Evolutionary conservation across 306 rosid species (phyloP).

Genomic region (Potentilla sterilis): DNA sequence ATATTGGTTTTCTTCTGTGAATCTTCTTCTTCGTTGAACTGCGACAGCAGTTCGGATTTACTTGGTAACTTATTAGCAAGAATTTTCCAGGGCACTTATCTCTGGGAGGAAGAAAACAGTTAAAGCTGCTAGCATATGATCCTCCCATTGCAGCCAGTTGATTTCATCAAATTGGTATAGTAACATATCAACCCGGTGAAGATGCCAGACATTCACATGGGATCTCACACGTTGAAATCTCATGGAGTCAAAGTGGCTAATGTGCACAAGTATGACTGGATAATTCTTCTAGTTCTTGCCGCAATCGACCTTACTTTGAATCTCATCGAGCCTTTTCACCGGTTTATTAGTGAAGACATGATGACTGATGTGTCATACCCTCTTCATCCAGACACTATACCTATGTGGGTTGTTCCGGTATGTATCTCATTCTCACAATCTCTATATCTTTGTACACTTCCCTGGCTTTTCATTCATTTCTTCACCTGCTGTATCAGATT

Average conservation of each 20-base stretch:
- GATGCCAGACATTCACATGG: slow-evolving; percentile 15
- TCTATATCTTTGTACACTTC: neutral
- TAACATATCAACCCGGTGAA: neutral
- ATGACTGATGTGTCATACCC: slow-evolving; percentile 42
- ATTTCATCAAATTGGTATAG: neutral
- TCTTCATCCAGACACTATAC: slow-evolving; percentile 37
- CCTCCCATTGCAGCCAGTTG: neutral
- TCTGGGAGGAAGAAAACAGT: slow-evolving; percentile 6
- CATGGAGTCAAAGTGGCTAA: slow-evolving; percentile 34
- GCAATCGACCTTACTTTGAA: slow-evolving; percentile 30
- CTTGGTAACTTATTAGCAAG: neutral
- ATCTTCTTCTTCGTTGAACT: neutral
- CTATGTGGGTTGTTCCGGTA: slow-evolving; percentile 54
- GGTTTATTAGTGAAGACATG: slow-evolving; percentile 44
- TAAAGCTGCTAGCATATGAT: neutral
- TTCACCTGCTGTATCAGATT: slow-evolving; percentile 29
- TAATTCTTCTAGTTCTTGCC: slow-evolving; percentile 40
- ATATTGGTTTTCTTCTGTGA: neutral
- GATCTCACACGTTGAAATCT: slow-evolving; percentile 18
- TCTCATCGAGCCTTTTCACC: slow-evolving; percentile 48
- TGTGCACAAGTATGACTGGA: slow-evolving; percentile 43
- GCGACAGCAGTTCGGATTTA: neutral
- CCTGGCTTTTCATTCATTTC: neutral
- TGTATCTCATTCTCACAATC: slow-evolving; percentile 14
- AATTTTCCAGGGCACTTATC: neutral